Percentiles rank a stretch among this genome's conserved stretches.
Conservation (phyloP, 2,329 filamentous ascomycete species). For the Aspergillus sp. region DNA sequence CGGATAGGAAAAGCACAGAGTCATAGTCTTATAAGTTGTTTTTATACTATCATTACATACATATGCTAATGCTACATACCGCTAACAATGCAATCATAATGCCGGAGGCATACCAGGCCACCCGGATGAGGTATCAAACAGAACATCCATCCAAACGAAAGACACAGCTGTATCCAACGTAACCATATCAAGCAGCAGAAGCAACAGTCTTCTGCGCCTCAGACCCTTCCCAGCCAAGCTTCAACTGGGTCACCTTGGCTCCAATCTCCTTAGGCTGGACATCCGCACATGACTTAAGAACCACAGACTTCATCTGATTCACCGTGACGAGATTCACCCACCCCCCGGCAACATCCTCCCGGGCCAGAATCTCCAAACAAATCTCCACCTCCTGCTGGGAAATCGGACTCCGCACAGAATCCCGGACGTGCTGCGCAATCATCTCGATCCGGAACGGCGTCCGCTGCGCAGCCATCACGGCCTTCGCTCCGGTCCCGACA, state of each 20-base stretch:
- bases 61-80: conserved; percentile 15
- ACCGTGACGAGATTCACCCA: conserved; percentile 54
- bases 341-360: conserved; percentile 49
- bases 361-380: conserved; percentile 51
- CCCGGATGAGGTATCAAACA: conserved; percentile 25
- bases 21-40: conserved; percentile 6
- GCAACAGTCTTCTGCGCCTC: conserved; percentile 12
- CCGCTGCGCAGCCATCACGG: conserved; percentile 45
- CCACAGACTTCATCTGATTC: conserved; percentile 48
- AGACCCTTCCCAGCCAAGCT: conserved; percentile 29
- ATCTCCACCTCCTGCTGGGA: conserved; percentile 50
- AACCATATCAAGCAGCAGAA: conserved; percentile 11
- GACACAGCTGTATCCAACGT: conserved; percentile 11
- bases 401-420: conserved; percentile 61
- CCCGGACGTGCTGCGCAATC: conserved; percentile 65
- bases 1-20: neutral
- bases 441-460: conserved; percentile 67
- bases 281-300: conserved; percentile 46
- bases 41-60: conserved; percentile 15
- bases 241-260: conserved; percentile 33
- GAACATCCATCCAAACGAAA: conserved; percentile 15
- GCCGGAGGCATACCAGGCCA: conserved; percentile 27
- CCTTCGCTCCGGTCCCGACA: conserved; percentile 33
- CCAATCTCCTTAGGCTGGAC: conserved; percentile 40
- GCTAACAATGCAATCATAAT: conserved; percentile 28